Percentiles rank a stretch among this genome's conserved stretches.
Evolutionary conservation across 306 rosid species (phyloP).

Genomic region (Spatholobus suberectus): DNA sequence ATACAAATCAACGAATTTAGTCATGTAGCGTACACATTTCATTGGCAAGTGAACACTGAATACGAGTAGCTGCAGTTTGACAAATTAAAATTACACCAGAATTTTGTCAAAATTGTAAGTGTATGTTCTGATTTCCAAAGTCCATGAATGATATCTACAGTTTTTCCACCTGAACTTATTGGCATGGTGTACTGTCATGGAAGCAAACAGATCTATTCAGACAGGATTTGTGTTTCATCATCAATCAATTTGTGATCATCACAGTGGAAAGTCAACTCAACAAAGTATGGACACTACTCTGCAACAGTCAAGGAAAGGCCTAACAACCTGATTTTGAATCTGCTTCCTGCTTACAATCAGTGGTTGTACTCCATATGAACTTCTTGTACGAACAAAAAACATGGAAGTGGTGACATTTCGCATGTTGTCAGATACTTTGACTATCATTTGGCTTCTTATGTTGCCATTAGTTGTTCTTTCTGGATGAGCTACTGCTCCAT

Average conservation of each 20-base stretch:
- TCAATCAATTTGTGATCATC: slow-evolving; percentile 13
- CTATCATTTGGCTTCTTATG: slow-evolving; percentile 61
- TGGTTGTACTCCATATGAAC: slow-evolving; percentile 52
- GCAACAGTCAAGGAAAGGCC: slow-evolving; percentile 58
- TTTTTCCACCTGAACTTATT: slow-evolving; percentile 38
- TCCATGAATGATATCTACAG: slow-evolving; percentile 43
- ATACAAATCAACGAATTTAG: slow-evolving; percentile 17
- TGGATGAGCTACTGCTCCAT: slow-evolving; percentile 48
- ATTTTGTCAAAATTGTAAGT: slow-evolving; percentile 32
- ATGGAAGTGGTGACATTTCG: slow-evolving; percentile 47
- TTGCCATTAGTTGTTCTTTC: slow-evolving; percentile 53
- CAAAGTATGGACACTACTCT: slow-evolving; percentile 59
- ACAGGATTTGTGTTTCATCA: slow-evolving; percentile 28
- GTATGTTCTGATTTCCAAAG: slow-evolving; percentile 10
- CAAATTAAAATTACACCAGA: slow-evolving; percentile 40
- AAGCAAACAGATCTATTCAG: slow-evolving; percentile 30
- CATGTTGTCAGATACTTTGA: slow-evolving; percentile 48
- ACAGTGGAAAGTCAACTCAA: slow-evolving; percentile 41
- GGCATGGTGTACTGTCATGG: slow-evolving; percentile 12
- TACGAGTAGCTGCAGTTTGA: slow-evolving; percentile 20
- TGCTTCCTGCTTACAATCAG: slow-evolving; percentile 56
- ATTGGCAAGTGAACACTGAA: slow-evolving; percentile 25
- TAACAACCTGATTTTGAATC: slow-evolving; percentile 51
- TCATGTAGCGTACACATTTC: slow-evolving; percentile 38
- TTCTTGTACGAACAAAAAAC: slow-evolving; percentile 44